phyloP scores from a whole-genome alignment of 208 protist genomes.

The Acanthamoeba divionensis region DNA sequence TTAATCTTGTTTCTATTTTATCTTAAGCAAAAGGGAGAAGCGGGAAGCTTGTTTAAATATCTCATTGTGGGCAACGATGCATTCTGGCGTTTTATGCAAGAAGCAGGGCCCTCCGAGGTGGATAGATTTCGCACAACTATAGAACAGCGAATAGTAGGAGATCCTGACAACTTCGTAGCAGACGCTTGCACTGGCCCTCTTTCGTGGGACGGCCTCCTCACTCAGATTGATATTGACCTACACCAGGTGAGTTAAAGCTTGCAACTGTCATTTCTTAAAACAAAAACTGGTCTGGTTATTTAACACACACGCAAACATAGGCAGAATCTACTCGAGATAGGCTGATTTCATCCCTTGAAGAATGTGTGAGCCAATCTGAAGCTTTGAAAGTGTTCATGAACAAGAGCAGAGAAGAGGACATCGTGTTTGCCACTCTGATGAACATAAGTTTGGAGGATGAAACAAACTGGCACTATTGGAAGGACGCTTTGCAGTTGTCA shows the following conservation, averaged over 20 bases:
- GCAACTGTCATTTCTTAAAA: neutral
- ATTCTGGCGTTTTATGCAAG: neutral
- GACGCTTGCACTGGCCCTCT: conserved; percentile 4
- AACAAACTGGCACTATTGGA: conserved; percentile 45
- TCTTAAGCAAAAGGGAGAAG: no score
- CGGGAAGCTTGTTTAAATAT: conserved; percentile 27
- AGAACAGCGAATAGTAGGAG: neutral
- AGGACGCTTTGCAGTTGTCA: neutral
- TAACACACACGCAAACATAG: neutral
- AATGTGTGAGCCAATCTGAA: neutral
- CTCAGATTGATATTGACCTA: neutral
- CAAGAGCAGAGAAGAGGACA: neutral
- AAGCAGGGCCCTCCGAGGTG: neutral
- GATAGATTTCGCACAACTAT: neutral
- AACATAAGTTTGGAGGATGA: conserved; percentile 52
- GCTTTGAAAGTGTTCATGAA: neutral
- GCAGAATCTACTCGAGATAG: neutral
- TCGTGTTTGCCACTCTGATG: conserved; percentile 24
- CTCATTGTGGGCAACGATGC: neutral
- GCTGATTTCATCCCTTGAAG: neutral
- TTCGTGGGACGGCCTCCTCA: neutral
- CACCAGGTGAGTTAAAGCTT: neutral
- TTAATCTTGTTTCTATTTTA: no score
- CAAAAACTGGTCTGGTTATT: neutral
- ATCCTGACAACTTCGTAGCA: conserved; percentile 19